Conservation (phyloP, 2,329 filamentous ascomycete species). For the Fusarium albosuccineum region DNA sequence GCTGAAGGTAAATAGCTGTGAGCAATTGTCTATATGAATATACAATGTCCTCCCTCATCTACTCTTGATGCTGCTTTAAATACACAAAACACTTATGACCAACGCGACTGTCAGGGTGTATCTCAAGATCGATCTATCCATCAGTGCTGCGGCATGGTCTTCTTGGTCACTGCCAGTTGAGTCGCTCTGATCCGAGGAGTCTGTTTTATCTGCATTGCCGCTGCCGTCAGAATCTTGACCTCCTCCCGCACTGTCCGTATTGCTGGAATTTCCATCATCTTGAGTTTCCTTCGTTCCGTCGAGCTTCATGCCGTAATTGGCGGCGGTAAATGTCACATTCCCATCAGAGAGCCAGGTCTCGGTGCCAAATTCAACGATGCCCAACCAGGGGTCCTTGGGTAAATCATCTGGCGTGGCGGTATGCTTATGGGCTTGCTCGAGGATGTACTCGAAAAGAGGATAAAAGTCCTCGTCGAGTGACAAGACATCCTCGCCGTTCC, state of each 20-base stretch:
- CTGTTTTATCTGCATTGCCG: background rate
- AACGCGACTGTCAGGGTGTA: conserved; percentile 27
- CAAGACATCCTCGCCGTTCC: conserved; percentile 32
- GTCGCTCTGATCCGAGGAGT: conserved; percentile 6
- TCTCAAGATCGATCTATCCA: conserved; percentile 13
- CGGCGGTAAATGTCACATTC: conserved; percentile 44
- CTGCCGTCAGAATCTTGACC: background rate
- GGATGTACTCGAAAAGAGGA: conserved; percentile 42
- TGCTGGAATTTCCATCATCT: conserved; percentile 2
- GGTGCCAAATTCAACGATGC: conserved; percentile 41
- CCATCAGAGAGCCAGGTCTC: conserved; percentile 44
- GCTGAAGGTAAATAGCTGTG: no score
- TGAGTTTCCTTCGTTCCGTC: conserved; percentile 7
- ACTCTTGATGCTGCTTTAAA: background rate
- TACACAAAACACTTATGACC: background rate
- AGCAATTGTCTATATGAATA: no score
- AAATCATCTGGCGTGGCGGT: conserved; percentile 31
- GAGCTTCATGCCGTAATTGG: conserved; percentile 41
- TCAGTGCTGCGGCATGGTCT: conserved; percentile 16
- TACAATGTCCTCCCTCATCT: no score
- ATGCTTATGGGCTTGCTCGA: conserved; percentile 33
- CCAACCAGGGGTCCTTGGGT: conserved; percentile 40
- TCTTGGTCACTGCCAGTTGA: conserved; percentile 19
- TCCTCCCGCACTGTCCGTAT: background rate
- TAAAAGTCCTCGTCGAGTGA: conserved; percentile 44